Conservation (phyloP, 1,139 yeast genomes). For the Taphrina betulina region DNA sequence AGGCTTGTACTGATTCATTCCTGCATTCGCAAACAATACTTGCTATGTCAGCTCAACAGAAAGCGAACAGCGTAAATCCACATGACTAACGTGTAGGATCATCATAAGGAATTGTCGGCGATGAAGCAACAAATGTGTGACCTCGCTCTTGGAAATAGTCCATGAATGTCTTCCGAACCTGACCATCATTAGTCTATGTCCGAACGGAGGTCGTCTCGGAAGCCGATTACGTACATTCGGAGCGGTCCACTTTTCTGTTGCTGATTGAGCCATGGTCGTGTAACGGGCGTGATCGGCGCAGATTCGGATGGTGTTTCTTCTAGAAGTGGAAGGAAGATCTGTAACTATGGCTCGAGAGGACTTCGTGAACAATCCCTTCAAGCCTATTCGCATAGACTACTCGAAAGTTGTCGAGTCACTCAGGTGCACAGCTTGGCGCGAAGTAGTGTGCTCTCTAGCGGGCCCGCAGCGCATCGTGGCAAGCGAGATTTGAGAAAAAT, state of each 20-base stretch:
- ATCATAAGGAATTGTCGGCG: conserved; percentile 95
- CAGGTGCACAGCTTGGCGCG: not conserved
- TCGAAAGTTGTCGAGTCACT: not conserved
- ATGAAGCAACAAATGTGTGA: conserved; percentile 84
- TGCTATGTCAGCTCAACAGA: conserved; percentile 53
- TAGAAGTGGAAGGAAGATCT: too few species aligned
- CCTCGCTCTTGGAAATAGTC: conserved; percentile 64
- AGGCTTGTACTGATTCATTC: conserved; percentile 84
- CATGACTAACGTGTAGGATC: conserved; percentile 66
- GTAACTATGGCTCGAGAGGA: too few species aligned
- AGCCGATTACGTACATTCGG: conserved; percentile 25
- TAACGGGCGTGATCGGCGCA: too few species aligned
- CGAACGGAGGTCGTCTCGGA: not conserved
- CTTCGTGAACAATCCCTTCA: not conserved
- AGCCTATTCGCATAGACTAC: not conserved
- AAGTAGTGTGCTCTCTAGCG: too few species aligned
- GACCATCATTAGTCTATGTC: not conserved
- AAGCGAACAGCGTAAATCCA: conserved; percentile 52
- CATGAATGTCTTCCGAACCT: conserved; percentile 83
- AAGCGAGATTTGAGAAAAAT: too few species aligned
- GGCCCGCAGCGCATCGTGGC: too few species aligned
- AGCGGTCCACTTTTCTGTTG: conserved; percentile 2
- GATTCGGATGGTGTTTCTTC: too few species aligned
- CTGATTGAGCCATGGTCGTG: conserved; percentile 13
- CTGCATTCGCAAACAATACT: conserved; percentile 34